A percentile compares a stretch with the other conserved stretches of the same genome.
phyloP scores from a whole-genome alignment of 1,139 yeast genomes.

The Pneumocystis murina region DNA sequence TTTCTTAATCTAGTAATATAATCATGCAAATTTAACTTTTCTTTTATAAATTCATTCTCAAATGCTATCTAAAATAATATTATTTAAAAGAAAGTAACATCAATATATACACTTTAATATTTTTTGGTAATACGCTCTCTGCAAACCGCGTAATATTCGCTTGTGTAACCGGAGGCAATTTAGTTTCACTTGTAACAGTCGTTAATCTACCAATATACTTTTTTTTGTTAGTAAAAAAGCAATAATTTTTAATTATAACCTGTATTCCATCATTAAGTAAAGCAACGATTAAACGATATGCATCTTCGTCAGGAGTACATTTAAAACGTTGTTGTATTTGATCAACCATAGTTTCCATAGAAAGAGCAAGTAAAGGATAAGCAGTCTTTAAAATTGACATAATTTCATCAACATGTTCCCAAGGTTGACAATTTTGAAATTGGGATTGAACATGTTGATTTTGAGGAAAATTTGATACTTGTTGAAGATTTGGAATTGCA shows the following conservation, averaged over 20 bases:
- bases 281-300: constrained; percentile 84
- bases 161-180: constrained; percentile 81
- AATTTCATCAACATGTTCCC: constrained; percentile 91
- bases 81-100: background rate
- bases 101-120: constrained; percentile 35
- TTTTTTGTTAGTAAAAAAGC: constrained; percentile 21
- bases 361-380: constrained; percentile 80
- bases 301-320: constrained; percentile 90
- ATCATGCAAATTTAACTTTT: constrained; percentile 78
- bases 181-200: constrained; percentile 75
- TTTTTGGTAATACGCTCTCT: constrained; percentile 81
- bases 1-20: constrained; percentile 69
- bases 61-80: constrained; percentile 42
- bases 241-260: constrained; percentile 8
- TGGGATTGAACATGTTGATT: constrained; percentile 5
- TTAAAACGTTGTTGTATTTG: constrained; percentile 90
- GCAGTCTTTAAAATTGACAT: constrained; percentile 93
- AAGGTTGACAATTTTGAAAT: constrained; percentile 45
- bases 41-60: constrained; percentile 75
- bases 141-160: constrained; percentile 82
- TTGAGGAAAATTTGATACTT: background rate
- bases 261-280: constrained; percentile 86
- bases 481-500: constrained; percentile 7
- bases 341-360: constrained; percentile 87
- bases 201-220: constrained; percentile 56